phyloP scores from a whole-genome alignment of 164 flowering plant species.

The Sextonia rubra region DNA sequence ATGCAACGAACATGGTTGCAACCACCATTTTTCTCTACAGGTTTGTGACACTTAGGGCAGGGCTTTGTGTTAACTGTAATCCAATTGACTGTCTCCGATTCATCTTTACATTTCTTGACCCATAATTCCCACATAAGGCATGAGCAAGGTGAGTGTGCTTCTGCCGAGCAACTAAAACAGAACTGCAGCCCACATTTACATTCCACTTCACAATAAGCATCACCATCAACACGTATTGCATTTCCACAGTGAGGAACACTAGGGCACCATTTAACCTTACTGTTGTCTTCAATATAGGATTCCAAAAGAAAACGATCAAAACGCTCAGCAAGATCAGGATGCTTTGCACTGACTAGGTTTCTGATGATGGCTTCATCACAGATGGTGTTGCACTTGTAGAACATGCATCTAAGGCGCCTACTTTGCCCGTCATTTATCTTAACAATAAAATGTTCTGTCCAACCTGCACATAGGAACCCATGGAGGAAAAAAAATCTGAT shows the following conservation, averaged over 20 bases:
- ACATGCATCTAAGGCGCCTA: constrained; percentile 82
- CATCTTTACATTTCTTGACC: constrained; percentile 75
- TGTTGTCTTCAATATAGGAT: constrained; percentile 84
- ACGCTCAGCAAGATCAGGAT: constrained; percentile 63
- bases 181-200: constrained; percentile 81
- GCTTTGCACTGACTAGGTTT: constrained; percentile 50
- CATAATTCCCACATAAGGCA: constrained; percentile 92
- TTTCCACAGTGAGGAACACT: constrained; percentile 95
- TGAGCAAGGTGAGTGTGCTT: constrained; percentile 92
- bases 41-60: constrained; percentile 86
- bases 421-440: constrained; percentile 91
- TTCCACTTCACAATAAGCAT: constrained; percentile 70
- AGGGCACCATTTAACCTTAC: constrained; percentile 92
- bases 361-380: constrained; percentile 79
- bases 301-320: constrained; percentile 81
- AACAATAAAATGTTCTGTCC: constrained; percentile 76
- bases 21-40: constrained; percentile 89
- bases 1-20: constrained; percentile 75
- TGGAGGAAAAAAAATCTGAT: not conserved
- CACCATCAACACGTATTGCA: constrained; percentile 81
- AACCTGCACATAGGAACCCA: constrained; percentile 27
- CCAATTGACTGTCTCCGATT: constrained; percentile 84
- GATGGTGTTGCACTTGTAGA: constrained; percentile 70
- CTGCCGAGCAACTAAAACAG: constrained; percentile 75
- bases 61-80: constrained; percentile 76